phyloP scores from a whole-genome alignment of 2,329 filamentous ascomycete genomes.

The Aspergillus jensenii region DNA sequence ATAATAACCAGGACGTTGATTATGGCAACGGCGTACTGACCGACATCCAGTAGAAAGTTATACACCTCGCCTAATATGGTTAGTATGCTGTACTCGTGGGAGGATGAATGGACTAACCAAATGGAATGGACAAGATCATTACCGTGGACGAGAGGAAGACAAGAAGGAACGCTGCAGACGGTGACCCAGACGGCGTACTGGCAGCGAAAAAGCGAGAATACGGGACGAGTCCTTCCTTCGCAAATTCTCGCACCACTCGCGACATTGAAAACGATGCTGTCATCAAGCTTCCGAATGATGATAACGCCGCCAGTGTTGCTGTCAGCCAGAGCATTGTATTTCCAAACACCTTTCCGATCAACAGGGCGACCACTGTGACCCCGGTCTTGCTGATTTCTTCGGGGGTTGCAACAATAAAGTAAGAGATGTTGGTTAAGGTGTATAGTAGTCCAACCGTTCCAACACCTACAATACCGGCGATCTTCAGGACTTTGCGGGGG shows the following conservation, averaged over 20 bases:
- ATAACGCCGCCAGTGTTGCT: slow-evolving; percentile 58
- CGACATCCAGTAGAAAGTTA: slow-evolving; percentile 31
- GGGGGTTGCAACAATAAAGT: slow-evolving; percentile 56
- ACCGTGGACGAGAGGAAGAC: slow-evolving; percentile 49
- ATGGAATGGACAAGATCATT: slow-evolving; percentile 66
- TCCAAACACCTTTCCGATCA: slow-evolving; percentile 47
- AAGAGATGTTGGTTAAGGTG: slow-evolving; percentile 67
- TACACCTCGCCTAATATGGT: slow-evolving; percentile 34
- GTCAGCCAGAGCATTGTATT: slow-evolving; percentile 52
- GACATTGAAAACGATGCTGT: slow-evolving; percentile 69
- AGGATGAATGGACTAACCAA: slow-evolving; percentile 25
- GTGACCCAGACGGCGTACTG: slow-evolving; percentile 62
- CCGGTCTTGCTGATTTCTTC: slow-evolving; percentile 43
- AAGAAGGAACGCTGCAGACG: slow-evolving; percentile 65
- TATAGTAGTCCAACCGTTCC: slow-evolving; percentile 61
- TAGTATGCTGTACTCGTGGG: neutral
- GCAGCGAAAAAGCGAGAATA: slow-evolving; percentile 63
- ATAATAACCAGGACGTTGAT: slow-evolving; percentile 33
- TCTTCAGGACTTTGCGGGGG: slow-evolving; percentile 63
- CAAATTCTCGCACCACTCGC: slow-evolving; percentile 65
- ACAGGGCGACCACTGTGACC: slow-evolving; percentile 43
- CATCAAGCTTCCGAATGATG: slow-evolving; percentile 67
- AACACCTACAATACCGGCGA: slow-evolving; percentile 63
- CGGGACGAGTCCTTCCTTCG: slow-evolving; percentile 65
- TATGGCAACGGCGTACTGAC: slow-evolving; percentile 32